Evolutionary conservation across 2,329 filamentous ascomycete species (phyloP), one percentile per base, ranked within the genome.

Genomic region (Monosporascus ibericus): DNA sequence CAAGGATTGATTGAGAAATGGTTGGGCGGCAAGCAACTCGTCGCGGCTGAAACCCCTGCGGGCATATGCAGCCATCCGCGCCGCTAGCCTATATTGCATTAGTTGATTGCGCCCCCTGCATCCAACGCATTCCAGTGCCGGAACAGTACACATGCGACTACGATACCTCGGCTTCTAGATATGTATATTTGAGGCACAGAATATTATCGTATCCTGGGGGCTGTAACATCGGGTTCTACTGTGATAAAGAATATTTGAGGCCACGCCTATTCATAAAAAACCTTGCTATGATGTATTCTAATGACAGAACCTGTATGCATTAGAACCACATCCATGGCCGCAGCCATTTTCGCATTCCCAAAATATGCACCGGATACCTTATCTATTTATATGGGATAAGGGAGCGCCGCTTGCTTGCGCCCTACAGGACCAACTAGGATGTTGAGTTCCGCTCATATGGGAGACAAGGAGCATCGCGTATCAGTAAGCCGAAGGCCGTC

Each of bases 21-120:
- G 59, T 60, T 66, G 61, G 63, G 56, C 58, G 59, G 58, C 54
- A 62, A 61, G 52, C 58, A 55, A 57, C 51, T 53, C 59, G 56
- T 59, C 62, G 63, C 63, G 63, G 63, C 64, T 65, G 60, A 58
- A 53, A 58, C 56, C 55, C 58, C 58, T 51, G 50, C 53, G 39
- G 38, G 38, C 55, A 53, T 55, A 51, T 40, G 14, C 42, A 46
- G 11, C 51, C 40, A 46, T 24, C 30, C 27, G 46, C 17, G 27
- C 17, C n/a, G 47, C 50, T 48, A 48, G 40, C 49, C 44, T 15
- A 36, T n/a, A 20, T 15, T 50, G 34, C 8, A 38, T 47, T 36
- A 25, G 38, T 20, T 24, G 20, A 27, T 17, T 42, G 11, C 22
- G 1, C n/a, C 39, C 17, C 18, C 22, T 42, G 39, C 18, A 42